Evolutionary conservation across 805 yeast species (phyloP).

Genomic region (Wickerhamiella azyma): DNA sequence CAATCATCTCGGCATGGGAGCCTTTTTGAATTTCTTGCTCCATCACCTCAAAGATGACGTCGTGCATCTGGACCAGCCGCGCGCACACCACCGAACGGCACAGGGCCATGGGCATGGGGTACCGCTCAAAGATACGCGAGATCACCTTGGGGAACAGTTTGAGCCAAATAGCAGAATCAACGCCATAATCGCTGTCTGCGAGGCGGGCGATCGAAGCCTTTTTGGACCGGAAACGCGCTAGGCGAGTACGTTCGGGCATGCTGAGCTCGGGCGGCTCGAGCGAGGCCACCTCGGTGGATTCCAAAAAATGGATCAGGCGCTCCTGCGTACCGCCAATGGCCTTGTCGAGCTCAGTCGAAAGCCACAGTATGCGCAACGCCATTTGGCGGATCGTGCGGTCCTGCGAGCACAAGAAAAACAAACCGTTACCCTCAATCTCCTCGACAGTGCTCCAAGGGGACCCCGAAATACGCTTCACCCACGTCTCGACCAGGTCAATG

Average conservation of each 20-base stretch:
- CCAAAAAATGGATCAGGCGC: slow-evolving; percentile 53
- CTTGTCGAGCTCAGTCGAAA: slow-evolving; percentile 79
- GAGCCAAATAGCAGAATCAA: slow-evolving; percentile 95
- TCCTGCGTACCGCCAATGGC: slow-evolving; percentile 32
- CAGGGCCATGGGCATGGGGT: slow-evolving; percentile 88
- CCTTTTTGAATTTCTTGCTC: slow-evolving; percentile 20
- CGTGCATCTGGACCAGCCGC: slow-evolving; percentile 63
- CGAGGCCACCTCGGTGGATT: slow-evolving; percentile 51
- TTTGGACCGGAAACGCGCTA: slow-evolving; percentile 44
- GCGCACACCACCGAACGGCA: slow-evolving; percentile 86
- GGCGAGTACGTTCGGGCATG: slow-evolving; percentile 60
- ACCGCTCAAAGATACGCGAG: slow-evolving; percentile 54
- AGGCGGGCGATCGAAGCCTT: slow-evolving; percentile 58
- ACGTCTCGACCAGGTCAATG: slow-evolving; percentile 63
- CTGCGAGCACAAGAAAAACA: slow-evolving; percentile 81
- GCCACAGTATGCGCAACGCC: slow-evolving; percentile 60
- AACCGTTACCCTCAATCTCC: slow-evolving; percentile 91
- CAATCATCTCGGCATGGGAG: slow-evolving; percentile 52
- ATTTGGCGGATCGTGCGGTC: slow-evolving; percentile 60
- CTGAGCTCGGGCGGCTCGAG: slow-evolving; percentile 38
- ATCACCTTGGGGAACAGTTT: slow-evolving; percentile 68
- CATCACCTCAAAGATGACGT: slow-evolving; percentile 22
- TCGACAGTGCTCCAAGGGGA: slow-evolving; percentile 74
- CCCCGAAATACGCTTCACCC: slow-evolving; percentile 36
- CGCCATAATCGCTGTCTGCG: slow-evolving; percentile 87